phyloP scores from a whole-genome alignment of 1,284 basidiomycete genomes.

The Irpex rosettiformis region DNA sequence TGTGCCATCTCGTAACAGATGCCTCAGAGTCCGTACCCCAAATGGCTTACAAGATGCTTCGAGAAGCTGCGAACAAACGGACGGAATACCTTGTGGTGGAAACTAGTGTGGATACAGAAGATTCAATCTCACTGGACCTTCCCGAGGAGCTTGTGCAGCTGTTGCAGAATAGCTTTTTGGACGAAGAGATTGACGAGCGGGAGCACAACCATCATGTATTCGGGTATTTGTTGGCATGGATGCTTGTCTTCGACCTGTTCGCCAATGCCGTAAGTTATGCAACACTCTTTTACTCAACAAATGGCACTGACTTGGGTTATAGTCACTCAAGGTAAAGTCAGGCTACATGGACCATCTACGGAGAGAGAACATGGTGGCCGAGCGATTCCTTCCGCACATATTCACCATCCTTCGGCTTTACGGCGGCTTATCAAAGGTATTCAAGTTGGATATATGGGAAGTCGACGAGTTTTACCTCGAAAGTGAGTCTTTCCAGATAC shows the following conservation, averaged over 20 bases:
- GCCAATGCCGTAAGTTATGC: slow-evolving; percentile 70
- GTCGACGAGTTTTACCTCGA: slow-evolving; percentile 87
- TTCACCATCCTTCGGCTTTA: slow-evolving; percentile 69
- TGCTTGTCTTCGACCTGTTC: slow-evolving; percentile 87
- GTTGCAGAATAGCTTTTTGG: slow-evolving; percentile 44
- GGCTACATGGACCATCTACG: slow-evolving; percentile 87
- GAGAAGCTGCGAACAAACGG: slow-evolving; percentile 58
- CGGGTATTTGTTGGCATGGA: slow-evolving; percentile 84
- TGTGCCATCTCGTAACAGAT: slow-evolving; percentile 73
- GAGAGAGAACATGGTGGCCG: slow-evolving; percentile 59
- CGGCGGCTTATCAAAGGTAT: slow-evolving; percentile 52
- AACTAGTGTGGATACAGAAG: slow-evolving; percentile 70
- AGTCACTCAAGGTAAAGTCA: slow-evolving; percentile 81
- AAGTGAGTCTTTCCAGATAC: slow-evolving; percentile 46
- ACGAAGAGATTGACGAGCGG: slow-evolving; percentile 37
- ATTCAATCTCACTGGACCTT: slow-evolving; percentile 46
- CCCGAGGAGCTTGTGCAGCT: slow-evolving; percentile 67
- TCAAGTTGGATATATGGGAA: slow-evolving; percentile 80
- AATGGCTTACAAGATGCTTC: slow-evolving; percentile 68
- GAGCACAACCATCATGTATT: slow-evolving; percentile 43
- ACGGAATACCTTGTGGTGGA: slow-evolving; percentile 85
- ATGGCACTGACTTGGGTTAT: too few species aligned
- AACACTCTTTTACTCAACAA: too few species aligned
- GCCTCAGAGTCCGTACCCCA: slow-evolving; percentile 64
- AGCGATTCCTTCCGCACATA: slow-evolving; percentile 72